Evolutionary conservation across 2,329 filamentous ascomycete species (phyloP), one percentile per base, ranked within the genome.

Genomic region (Drechslerella stenobrocha): DNA sequence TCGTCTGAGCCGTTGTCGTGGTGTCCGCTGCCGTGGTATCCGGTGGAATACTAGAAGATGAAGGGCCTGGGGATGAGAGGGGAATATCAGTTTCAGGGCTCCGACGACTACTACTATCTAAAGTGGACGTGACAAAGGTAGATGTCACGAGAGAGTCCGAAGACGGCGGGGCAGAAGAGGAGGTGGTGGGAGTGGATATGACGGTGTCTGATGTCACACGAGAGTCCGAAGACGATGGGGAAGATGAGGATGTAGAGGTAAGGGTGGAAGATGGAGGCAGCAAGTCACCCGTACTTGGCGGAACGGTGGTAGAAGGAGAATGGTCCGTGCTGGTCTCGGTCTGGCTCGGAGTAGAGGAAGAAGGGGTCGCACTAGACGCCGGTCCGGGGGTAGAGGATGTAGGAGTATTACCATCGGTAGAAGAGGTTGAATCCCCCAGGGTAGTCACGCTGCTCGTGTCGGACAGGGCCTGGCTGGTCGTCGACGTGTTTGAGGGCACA

Each of bases 321-420:
- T 34, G 22, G 22, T 47, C 22, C 26, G 47, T 15, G 22, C 28
- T 34, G 46, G 26, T 32, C 22, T 9, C 2, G 44, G 28, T 26
- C 22, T 23, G 22, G 44, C 20, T 4, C 18, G 46, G 24, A 13
- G 20, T 26, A 20, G 46, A 48, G 9, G 46, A 18, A 3, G 26
- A 18, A 20, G 46, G 9, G 11, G 46, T 28, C 24, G 46, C 24
- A 28, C 24, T 23, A 7, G 47, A 8, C 8, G 22, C 18, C 22
- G 44, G 24, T 24, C 24, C 44, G 4, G 20, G 11, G 22, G 44
- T 23, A 47, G 44, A 47, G 15, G 30, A 23, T 34, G 44, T n/a
- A 26, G 22, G 35, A 42, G 52, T 24, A 64, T 56, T 66, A 66
- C 47, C 48, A 59, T 53, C 52, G 22, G 34, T 34, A 23, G 52